A percentile compares a stretch with the other conserved stretches of the same genome.
Evolutionary conservation across 257 asterid species (phyloP).

Genomic region (Salvia rosmarinus): DNA sequence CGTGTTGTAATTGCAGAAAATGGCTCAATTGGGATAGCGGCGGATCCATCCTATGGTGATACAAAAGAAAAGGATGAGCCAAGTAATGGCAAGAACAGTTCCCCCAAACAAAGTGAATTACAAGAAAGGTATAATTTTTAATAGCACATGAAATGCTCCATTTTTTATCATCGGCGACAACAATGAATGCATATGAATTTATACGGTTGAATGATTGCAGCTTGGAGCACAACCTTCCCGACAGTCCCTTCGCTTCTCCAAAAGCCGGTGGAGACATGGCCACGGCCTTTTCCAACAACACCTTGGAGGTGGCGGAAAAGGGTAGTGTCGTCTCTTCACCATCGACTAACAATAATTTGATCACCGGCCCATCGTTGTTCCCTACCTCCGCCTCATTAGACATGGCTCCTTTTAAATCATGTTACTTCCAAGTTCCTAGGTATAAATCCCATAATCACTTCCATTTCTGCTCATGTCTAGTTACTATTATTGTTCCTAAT

Average conservation of each 20-base stretch:
- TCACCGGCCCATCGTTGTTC: slow-evolving; percentile 47
- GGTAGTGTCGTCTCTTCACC: slow-evolving; percentile 31
- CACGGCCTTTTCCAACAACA: slow-evolving; percentile 41
- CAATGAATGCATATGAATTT: background rate
- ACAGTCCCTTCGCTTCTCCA: slow-evolving; percentile 75
- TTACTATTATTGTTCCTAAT: background rate
- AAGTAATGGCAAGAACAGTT: slow-evolving; percentile 40
- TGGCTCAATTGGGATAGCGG: slow-evolving; percentile 31
- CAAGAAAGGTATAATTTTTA: slow-evolving; percentile 50
- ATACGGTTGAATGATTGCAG: slow-evolving; percentile 28
- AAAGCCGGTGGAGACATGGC: slow-evolving; percentile 45
- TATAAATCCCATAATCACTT: slow-evolving; percentile 16
- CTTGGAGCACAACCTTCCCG: slow-evolving; percentile 77
- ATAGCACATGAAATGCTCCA: background rate
- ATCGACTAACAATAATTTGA: slow-evolving; percentile 45
- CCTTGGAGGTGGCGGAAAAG: slow-evolving; percentile 37
- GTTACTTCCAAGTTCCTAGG: slow-evolving; percentile 73
- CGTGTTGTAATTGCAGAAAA: slow-evolving; percentile 46
- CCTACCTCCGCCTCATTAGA: slow-evolving; percentile 49
- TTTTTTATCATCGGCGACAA: background rate
- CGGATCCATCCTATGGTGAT: slow-evolving; percentile 29
- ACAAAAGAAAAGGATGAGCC: slow-evolving; percentile 44
- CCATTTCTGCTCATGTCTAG: slow-evolving; percentile 2
- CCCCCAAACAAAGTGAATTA: slow-evolving; percentile 42
- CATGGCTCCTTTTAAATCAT: slow-evolving; percentile 63